phyloP scores from a whole-genome alignment of 2,329 filamentous ascomycete species.

The Penicillium frequentans region DNA sequence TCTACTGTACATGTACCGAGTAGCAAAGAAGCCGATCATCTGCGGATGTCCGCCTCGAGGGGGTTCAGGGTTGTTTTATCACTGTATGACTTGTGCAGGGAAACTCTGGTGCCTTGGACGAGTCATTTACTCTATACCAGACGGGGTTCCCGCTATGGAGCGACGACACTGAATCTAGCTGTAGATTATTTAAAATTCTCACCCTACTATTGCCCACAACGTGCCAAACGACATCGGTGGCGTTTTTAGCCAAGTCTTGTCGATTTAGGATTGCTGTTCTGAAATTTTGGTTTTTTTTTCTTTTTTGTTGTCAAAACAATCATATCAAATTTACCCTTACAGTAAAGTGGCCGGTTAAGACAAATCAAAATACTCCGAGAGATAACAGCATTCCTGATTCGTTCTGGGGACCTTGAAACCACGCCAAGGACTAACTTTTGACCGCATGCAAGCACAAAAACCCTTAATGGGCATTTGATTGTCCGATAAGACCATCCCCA shows the following conservation, averaged over 20 bases:
- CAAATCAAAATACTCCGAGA: conserved; percentile 11
- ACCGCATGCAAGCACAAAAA: conserved; percentile 14
- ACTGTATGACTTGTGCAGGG: not conserved
- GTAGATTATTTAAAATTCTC: not conserved
- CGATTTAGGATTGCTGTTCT: not conserved
- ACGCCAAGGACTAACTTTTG: conserved; percentile 7
- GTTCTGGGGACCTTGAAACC: conserved; percentile 6
- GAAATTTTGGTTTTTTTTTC: not conserved
- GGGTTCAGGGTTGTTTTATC: not conserved
- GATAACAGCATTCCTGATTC: conserved; percentile 24
- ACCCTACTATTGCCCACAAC: conserved; percentile 10
- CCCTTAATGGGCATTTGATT: not conserved
- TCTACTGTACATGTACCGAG: not conserved
- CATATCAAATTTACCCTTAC: not conserved
- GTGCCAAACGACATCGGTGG: conserved; percentile 25
- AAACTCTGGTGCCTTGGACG: not conserved
- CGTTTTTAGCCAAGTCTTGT: conserved; percentile 18
- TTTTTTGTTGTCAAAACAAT: not conserved
- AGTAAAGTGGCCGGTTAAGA: not conserved
- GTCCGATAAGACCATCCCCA: conserved; percentile 14
- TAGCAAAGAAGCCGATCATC: conserved; percentile 4
- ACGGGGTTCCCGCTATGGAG: not conserved
- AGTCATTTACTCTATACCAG: conserved; percentile 1
- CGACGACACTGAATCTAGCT: not conserved
- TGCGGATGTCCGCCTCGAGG: conserved; percentile 3